Evolutionary conservation across 2,329 filamentous ascomycete species (phyloP).

Genomic region (Bipolaris victoriae): DNA sequence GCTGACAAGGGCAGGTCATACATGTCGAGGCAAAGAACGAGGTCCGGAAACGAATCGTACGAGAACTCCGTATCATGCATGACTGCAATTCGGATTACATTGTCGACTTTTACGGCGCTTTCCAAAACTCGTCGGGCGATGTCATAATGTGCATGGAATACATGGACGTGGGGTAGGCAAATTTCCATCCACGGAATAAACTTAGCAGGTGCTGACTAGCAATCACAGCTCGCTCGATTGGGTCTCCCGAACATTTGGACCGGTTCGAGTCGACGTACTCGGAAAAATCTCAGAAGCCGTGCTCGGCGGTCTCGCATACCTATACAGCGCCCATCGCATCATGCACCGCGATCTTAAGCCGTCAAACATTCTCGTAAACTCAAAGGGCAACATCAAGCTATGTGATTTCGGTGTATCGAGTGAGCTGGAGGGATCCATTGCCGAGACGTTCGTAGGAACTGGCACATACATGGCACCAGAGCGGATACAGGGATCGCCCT

Average conservation of each 20-base stretch:
- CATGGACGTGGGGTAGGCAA: constrained; percentile 92
- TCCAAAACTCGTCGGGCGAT: constrained; percentile 94
- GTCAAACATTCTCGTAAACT: constrained; percentile 96
- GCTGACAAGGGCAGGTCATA: constrained; percentile 72
- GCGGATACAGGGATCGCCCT: constrained; percentile 94
- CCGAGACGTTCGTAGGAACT: constrained; percentile 96
- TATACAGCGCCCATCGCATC: constrained; percentile 94
- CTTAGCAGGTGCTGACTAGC: constrained; percentile 20
- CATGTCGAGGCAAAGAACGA: constrained; percentile 98
- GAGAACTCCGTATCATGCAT: constrained; percentile 97
- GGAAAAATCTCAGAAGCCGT: constrained; percentile 98
- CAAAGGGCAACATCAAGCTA: constrained; percentile 90
- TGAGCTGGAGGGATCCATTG: constrained; percentile 96
- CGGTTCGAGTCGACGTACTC: constrained; percentile 91
- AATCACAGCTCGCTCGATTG: constrained; percentile 79
- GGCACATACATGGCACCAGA: constrained; percentile 99
- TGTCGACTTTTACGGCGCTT: constrained; percentile 96
- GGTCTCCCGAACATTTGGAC: constrained; percentile 93
- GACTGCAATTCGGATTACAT: constrained; percentile 97
- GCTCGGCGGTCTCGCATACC: constrained; percentile 88
- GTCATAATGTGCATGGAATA: constrained; percentile 99
- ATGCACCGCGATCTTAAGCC: constrained; percentile 99
- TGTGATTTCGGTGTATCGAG: constrained; percentile 99
- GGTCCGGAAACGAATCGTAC: constrained; percentile 93
- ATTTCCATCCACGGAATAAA: neutral